Percentiles rank a stretch among this genome's conserved stretches.
These are phyloP conservation scores for Pseudopithomyces chartarum DNA, from an alignment of 2,329 filamentous ascomycete species.

Conservation along the genomic window DNA sequence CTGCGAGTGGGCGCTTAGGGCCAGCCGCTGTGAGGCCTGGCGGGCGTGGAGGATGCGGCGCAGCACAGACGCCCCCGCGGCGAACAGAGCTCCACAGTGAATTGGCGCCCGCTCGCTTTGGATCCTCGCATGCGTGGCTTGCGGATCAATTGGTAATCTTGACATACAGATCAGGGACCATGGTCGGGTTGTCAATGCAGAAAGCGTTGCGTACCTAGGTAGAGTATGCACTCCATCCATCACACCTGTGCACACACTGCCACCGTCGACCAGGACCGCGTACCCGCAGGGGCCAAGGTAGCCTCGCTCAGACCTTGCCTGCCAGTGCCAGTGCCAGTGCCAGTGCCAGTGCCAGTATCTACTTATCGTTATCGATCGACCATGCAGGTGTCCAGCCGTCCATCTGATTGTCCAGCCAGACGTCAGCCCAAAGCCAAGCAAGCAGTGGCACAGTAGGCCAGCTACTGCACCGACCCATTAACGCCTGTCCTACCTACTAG, in stretches of 20 bases:
- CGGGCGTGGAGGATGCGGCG: neutral
- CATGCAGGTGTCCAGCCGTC: neutral
- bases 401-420: neutral
- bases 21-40: neutral
- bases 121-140: neutral
- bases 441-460: constrained; percentile 26
- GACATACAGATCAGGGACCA: no score
- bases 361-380: no score
- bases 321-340: no score
- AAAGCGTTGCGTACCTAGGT: no score
- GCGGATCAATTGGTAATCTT: neutral
- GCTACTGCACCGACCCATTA: constrained; percentile 21
- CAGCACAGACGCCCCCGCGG: neutral
- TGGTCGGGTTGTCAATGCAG: no score
- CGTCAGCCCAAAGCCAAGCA: neutral
- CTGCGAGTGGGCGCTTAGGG: constrained; percentile 6
- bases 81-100: constrained; percentile 1
- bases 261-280: no score
- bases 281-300: neutral
- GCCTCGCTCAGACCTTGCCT: constrained; percentile 7
- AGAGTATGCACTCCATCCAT: no score
- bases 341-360: no score
- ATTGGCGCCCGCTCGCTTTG: constrained; percentile 7
- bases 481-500: neutral
- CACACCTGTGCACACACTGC: no score